Evolutionary conservation across 345 rosid genomes (phyloP).

Genomic region (Durio zibethinus): DNA sequence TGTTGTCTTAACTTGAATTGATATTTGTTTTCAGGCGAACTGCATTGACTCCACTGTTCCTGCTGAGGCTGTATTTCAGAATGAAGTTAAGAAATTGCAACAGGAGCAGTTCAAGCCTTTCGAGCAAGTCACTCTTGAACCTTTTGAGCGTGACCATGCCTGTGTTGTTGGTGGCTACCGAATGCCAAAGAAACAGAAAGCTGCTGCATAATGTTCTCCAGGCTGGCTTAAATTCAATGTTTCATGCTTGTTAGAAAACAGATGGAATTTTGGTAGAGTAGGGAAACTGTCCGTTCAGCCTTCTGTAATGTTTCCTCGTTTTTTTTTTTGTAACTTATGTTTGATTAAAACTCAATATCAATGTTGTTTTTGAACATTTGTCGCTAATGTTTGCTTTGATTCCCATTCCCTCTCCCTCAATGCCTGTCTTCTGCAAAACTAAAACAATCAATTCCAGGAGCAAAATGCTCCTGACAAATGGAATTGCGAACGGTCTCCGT

Average conservation of each 20-base stretch:
- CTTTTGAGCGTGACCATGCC: constrained; percentile 95
- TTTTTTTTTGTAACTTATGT: neutral
- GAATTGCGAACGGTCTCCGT: too few species aligned
- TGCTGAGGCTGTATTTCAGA: constrained; percentile 78
- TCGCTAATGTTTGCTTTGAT: neutral
- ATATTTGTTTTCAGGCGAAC: constrained; percentile 59
- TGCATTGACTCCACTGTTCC: constrained; percentile 90
- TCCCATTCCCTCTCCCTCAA: neutral
- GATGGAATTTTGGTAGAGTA: neutral
- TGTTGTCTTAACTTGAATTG: neutral
- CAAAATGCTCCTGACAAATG: neutral
- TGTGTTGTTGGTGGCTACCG: constrained; percentile 91
- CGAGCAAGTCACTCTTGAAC: constrained; percentile 92
- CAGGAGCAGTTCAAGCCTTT: constrained; percentile 84
- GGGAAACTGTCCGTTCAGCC: neutral
- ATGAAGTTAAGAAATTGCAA: constrained; percentile 82
- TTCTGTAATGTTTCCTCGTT: neutral
- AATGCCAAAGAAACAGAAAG: constrained; percentile 76
- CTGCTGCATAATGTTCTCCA: constrained; percentile 12
- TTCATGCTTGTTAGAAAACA: neutral
- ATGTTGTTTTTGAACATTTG: neutral
- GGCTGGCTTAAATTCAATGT: neutral
- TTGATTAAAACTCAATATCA: neutral
- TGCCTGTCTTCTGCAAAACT: neutral
- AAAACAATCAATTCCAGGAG: neutral